phyloP scores from a whole-genome alignment of 441 rosid genomes.

The Adansonia madagascariensis region DNA sequence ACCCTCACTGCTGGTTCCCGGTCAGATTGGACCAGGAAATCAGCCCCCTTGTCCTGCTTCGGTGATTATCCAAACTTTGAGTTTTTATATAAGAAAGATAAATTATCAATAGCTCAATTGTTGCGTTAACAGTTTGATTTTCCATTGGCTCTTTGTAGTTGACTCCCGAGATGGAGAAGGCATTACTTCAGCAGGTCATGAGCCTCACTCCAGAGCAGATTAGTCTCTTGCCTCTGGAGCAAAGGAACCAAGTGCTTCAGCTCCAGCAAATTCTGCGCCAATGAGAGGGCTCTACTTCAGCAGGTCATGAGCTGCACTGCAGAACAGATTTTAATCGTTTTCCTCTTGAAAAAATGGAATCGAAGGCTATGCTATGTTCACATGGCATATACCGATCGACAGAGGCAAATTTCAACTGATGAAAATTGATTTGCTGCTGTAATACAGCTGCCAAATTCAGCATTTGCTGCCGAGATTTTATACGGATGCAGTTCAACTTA shows the following conservation, averaged over 20 bases:
- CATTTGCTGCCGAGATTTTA: background rate
- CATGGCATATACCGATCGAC: background rate
- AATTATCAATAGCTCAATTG: constrained; percentile 3
- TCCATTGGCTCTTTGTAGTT: constrained; percentile 45
- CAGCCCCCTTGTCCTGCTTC: constrained; percentile 63
- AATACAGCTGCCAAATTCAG: background rate
- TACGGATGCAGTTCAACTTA: background rate
- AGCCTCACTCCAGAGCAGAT: constrained; percentile 95
- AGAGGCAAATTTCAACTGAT: background rate
- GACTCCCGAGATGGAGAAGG: constrained; percentile 95
- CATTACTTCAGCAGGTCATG: constrained; percentile 93
- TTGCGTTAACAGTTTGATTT: constrained; percentile 14
- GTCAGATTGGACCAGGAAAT: constrained; percentile 63
- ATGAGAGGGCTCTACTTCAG: constrained; percentile 79
- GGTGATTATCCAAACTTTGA: constrained; percentile 38
- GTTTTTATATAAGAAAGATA: constrained; percentile 16
- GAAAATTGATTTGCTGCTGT: constrained; percentile 10
- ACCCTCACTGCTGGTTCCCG: constrained; percentile 32
- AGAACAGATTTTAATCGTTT: constrained; percentile 69
- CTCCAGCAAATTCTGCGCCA: constrained; percentile 93
- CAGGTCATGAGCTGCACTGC: constrained; percentile 89
- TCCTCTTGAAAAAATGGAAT: constrained; percentile 76
- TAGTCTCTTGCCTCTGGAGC: constrained; percentile 82
- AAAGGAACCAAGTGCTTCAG: constrained; percentile 91
- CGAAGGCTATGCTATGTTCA: constrained; percentile 51